Percentiles rank a stretch among this genome's conserved stretches.
Evolutionary conservation across 2,329 filamentous ascomycete genomes (phyloP).

Genomic region (Pezizomycotina sp.): DNA sequence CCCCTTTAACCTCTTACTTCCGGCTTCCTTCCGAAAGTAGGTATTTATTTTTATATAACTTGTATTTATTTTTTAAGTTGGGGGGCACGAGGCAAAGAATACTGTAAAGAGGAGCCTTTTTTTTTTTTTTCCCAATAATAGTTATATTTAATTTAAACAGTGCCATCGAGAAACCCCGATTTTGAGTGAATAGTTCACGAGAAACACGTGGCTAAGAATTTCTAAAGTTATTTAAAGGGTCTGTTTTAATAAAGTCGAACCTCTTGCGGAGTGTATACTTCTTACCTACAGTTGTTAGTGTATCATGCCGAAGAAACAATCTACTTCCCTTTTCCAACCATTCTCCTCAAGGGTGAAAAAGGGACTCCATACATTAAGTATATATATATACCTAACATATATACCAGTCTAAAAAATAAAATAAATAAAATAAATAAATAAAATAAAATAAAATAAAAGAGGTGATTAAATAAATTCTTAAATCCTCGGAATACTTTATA

Average conservation of each 20-base stretch:
- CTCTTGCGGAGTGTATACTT: constrained; percentile 7
- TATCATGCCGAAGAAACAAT: constrained; percentile 1
- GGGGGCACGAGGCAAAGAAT: too few relatives aligned
- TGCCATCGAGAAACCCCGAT: too few relatives aligned
- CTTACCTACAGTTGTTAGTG: constrained; percentile 2
- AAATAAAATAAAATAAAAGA: constrained; percentile 14
- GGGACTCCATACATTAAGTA: neutral
- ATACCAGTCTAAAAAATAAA: constrained; percentile 7
- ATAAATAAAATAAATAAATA: constrained; percentile 13
- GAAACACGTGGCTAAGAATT: constrained; percentile 8
- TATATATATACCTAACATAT: constrained; percentile 2
- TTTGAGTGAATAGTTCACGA: too few relatives aligned
- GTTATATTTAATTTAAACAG: too few relatives aligned
- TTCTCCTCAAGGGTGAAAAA: neutral
- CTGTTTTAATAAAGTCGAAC: constrained; percentile 2
- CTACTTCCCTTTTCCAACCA: neutral
- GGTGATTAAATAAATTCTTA: constrained; percentile 9
- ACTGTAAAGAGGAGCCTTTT: too few relatives aligned
- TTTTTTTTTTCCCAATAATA: too few relatives aligned
- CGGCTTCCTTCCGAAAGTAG: too few relatives aligned
- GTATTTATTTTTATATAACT: too few relatives aligned
- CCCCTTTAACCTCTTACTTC: too few relatives aligned
- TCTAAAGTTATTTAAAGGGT: constrained; percentile 10
- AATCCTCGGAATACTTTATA: constrained; percentile 16
- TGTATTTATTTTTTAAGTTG: too few relatives aligned